Conservation (phyloP, 805 yeast genomes). For the Sugiyamaella marilandica region DNA sequence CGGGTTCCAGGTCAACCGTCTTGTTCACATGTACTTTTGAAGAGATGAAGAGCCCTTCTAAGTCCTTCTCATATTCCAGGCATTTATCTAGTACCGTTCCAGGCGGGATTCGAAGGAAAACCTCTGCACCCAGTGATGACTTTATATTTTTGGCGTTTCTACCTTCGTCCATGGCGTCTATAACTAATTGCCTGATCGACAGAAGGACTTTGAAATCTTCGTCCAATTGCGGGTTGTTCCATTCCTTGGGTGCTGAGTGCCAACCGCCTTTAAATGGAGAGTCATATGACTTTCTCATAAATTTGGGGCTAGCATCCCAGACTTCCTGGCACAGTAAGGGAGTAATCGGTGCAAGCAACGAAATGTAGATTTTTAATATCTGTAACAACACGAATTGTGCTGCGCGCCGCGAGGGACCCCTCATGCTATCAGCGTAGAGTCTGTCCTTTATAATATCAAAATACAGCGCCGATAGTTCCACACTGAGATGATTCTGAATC, state of each 20-base stretch:
- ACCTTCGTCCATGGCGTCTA: conserved; percentile 52
- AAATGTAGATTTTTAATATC: conserved; percentile 56
- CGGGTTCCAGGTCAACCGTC: conserved; percentile 15
- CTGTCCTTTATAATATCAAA: conserved; percentile 84
- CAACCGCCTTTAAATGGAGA: conserved; percentile 50
- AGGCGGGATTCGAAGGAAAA: conserved; percentile 34
- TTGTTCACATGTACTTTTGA: conserved; percentile 49
- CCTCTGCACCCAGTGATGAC: conserved; percentile 54
- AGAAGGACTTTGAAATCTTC: conserved; percentile 45
- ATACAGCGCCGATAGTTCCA: conserved; percentile 73
- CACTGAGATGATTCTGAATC: conserved; percentile 66
- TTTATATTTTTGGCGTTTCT: conserved; percentile 43
- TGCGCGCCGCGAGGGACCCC: conserved; percentile 48
- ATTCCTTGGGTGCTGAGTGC: conserved; percentile 36
- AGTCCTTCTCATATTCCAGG: conserved; percentile 36
- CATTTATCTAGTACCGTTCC: conserved; percentile 14
- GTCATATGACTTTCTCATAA: conserved; percentile 25
- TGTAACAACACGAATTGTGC: conserved; percentile 59
- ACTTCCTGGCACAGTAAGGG: conserved; percentile 87
- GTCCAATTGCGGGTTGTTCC: conserved; percentile 36
- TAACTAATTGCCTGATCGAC: conserved; percentile 45
- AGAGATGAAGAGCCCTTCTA: conserved; percentile 57
- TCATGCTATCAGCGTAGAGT: conserved; percentile 61
- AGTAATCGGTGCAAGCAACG: conserved; percentile 70
- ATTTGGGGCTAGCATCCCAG: conserved; percentile 56